These are phyloP conservation scores for Ophiostoma himal-ulmi DNA, from an alignment of 2,329 filamentous ascomycete species.

Conservation along the genomic window DNA sequence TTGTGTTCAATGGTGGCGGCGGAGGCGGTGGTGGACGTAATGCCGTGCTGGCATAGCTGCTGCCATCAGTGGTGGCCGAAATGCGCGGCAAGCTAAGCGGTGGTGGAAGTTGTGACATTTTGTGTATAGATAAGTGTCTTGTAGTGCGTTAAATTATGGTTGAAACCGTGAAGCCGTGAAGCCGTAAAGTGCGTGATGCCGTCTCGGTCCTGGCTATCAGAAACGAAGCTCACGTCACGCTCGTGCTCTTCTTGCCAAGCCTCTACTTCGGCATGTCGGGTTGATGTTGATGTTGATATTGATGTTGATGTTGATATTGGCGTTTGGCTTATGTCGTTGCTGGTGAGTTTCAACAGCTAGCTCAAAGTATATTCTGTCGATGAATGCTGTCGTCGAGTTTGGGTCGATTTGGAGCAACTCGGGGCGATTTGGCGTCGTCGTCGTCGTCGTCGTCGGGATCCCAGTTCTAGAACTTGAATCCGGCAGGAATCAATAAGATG, in stretches of 20 bases:
- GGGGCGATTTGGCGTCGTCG: too few relatives aligned
- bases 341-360: not conserved
- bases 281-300: not conserved
- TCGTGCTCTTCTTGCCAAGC: constrained; percentile 4
- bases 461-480: too few relatives aligned
- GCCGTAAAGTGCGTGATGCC: not conserved
- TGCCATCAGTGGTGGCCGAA: not conserved
- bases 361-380: not conserved
- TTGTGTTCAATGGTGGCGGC: constrained; percentile 12
- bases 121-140: not conserved
- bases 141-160: not conserved
- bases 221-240: constrained; percentile 11
- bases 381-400: not conserved
- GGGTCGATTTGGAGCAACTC: not conserved
- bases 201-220: not conserved
- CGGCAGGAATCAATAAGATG: too few relatives aligned
- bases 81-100: not conserved
- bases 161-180: not conserved
- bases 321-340: not conserved
- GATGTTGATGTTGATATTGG: not conserved
- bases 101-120: constrained; percentile 7
- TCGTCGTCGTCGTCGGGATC: not conserved
- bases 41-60: not conserved
- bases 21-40: not conserved
- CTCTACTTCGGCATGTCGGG: constrained; percentile 6